Base-by-base conservation (phyloP, 2,329 filamentous ascomycete genomes). In the Cercospora sojina region DNA sequence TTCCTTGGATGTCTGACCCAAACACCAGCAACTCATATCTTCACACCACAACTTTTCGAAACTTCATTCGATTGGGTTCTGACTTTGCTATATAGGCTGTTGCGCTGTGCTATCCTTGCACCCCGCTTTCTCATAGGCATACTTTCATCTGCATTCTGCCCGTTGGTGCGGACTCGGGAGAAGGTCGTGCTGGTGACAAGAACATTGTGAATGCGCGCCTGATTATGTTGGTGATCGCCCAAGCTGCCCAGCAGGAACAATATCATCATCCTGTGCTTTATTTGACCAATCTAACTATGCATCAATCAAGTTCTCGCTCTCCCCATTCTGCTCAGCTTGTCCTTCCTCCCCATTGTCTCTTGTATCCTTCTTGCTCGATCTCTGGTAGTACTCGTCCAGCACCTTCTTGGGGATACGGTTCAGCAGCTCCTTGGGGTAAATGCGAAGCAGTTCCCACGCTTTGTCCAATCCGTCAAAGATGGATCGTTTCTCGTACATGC, bases 351-450 rank as follows among this genome's bases (percentile, higher is more conserved):
- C 76, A 43, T 80, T 82, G 70, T 81, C 81, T 76, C 81, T 81
- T 53, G 76, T 77, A 70, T 78, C 78, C 73, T 78, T 78, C 73
- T 78, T 78, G 59, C 75, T 75, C 72, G 79, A 75, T 70, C 83
- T 76, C 73, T 80, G 78, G 74, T 85, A 85, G 76, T 80, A 85
- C 75, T 84, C 76, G 66, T 85, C 82, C 55, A 85, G 77, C 4
- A 84, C 76, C 80, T 84, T 84, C 77, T 83, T 83, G 57, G 83
- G 83, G 65, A 84, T 84, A 71, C 96, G 92, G 85, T 99, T 99
- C 75, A 99, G 91, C 74, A 97, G 83, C 76, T 99, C 95, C 88
- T 96, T 97, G 80, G 94, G 94, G 85, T 94, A 99, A 80, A 99
- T 97, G 72, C 95, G 89, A 73, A 99, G 88, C 79, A 99, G 83